phyloP scores from a whole-genome alignment of 2,329 filamentous ascomycete species.

The Orbilia ellipsospora region DNA sequence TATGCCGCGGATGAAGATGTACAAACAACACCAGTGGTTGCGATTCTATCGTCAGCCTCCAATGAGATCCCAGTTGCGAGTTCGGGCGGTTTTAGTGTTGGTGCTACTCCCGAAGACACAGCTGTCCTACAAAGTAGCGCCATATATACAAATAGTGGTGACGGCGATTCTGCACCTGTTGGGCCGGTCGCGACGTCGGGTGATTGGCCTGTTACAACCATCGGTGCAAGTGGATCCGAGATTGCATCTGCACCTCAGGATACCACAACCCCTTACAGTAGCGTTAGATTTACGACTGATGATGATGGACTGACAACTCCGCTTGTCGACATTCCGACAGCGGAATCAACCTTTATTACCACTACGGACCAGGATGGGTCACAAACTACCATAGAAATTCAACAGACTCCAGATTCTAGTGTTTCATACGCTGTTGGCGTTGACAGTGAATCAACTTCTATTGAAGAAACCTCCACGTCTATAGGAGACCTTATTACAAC shows the following conservation, averaged over 20 bases:
- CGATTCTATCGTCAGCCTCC: neutral
- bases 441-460: too few relatives aligned
- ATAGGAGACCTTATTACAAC: too few relatives aligned
- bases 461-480: too few relatives aligned
- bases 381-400: too few relatives aligned
- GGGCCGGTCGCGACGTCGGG: neutral
- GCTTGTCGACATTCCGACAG: too few relatives aligned
- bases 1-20: neutral
- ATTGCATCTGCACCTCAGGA: slow-evolving; percentile 10
- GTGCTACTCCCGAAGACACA: neutral
- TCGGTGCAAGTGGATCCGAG: slow-evolving; percentile 4
- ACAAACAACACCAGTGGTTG: neutral
- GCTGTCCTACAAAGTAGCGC: too few relatives aligned
- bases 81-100: neutral
- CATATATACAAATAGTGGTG: neutral
- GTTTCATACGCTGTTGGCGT: too few relatives aligned
- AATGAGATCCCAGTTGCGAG: neutral
- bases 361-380: too few relatives aligned
- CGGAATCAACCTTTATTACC: too few relatives aligned
- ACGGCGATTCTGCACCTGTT: slow-evolving; percentile 2
- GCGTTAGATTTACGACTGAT: neutral
- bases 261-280: neutral
- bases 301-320: too few relatives aligned
- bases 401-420: too few relatives aligned
- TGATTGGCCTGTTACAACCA: neutral